Evolutionary conservation across 2,329 filamentous ascomycete genomes (phyloP).

Genomic region (Pseudogymnoascus sp.): DNA sequence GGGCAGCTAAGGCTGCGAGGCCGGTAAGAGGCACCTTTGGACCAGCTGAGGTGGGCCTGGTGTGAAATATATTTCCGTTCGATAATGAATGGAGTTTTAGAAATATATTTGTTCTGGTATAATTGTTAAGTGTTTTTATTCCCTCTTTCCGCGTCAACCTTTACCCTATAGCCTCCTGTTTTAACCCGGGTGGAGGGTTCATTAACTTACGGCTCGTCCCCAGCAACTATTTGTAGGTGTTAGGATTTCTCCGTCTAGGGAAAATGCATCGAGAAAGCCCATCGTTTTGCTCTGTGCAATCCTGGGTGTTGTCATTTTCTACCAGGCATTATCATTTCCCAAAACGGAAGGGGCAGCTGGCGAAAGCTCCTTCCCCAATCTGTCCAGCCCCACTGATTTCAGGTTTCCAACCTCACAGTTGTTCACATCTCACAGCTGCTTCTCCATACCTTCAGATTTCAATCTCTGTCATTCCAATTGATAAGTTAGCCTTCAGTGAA

Average conservation of each 20-base stretch:
- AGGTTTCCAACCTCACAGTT: background rate
- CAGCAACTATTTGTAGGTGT: background rate
- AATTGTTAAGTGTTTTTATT: background rate
- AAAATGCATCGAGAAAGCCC: background rate
- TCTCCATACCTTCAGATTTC: background rate
- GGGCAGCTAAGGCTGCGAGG: background rate
- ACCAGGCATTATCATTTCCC: background rate
- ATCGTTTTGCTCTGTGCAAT: background rate
- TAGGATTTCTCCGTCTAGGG: background rate
- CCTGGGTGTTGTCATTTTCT: background rate
- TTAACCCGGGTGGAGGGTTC: background rate
- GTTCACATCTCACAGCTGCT: background rate
- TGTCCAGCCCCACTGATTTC: background rate
- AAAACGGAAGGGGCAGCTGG: background rate
- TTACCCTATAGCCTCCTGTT: background rate
- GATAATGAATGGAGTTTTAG: background rate
- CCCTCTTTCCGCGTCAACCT: background rate
- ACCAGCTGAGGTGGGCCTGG: background rate
- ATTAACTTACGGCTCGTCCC: background rate
- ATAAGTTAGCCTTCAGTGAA: background rate
- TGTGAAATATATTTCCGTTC: constrained; percentile 2
- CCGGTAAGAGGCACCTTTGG: background rate
- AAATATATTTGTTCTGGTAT: constrained; percentile 4
- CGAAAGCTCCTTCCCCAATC: background rate
- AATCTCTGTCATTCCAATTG: background rate